Base-by-base conservation (phyloP, 768 basidiomycete genomes). In the Plicaturopsis crispa region DNA sequence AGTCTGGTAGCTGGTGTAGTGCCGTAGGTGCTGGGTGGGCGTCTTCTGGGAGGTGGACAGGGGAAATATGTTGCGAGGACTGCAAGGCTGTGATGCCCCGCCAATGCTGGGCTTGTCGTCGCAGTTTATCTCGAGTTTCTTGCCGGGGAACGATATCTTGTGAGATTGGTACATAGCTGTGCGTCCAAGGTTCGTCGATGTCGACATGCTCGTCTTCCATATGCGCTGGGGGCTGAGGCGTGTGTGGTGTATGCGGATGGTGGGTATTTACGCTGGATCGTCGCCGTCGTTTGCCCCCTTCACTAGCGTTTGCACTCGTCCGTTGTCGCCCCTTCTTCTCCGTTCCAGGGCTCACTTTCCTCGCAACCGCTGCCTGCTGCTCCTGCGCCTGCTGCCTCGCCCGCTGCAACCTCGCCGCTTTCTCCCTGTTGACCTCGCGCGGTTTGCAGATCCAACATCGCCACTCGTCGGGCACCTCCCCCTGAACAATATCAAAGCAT, bases 381-480 rank as follows among this genome's bases (percentile, higher is more conserved):
- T 49, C 46, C 37, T 42, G 47, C 41, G 37, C 51, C 19, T 46
- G 45, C 24, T 47, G 48, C 46, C 69, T 57, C 45, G 58, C 63
- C 36, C 57, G 57, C 57, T 75, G 69, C 38, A 65, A 45, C 47
- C 59, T 65, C 36, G 63, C 63, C 16, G 75, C 76, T 32, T 65
- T 51, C 24, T 74, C 69, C 36, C 58, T 60, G 47, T 77, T 69
- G 14, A 74, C 70, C 10, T 59, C 49, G 2, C 69, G 46, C 4
- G 78, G 71, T 40, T 67, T 59, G 50, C 86, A 88, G 4, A 66
- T 51, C 71, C 84, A 85, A 57, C 90, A 96, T 17, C 61, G 59
- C 69, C 84, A 91, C 40, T 80, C 73, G 33, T 90, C 86, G 1
- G 84, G 83, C 0, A 85, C 80, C 31, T 60, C 54, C 4, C 66